Base-by-base conservation (phyloP, 352 stramenopile species). In the Globisporangium sylvaticum region DNA sequence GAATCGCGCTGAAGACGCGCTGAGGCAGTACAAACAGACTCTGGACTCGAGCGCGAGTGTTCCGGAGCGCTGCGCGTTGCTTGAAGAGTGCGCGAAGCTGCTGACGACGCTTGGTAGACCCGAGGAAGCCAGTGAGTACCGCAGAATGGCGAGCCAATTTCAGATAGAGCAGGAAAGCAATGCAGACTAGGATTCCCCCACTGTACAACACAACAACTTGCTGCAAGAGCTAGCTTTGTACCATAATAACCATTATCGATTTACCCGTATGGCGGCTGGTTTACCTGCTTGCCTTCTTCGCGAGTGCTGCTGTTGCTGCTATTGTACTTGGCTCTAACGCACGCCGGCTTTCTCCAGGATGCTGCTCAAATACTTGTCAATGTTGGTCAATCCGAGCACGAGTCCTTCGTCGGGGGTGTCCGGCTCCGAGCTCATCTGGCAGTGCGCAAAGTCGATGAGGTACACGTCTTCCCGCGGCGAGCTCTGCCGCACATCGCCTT, bases 401-500 rank as follows among this genome's bases (percentile, higher is more conserved):
- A 92, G 74, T 20, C 85, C 81, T 50, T 90, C 77, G 57, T 94
- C 85, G 2, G 83, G 72, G 25, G 75, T 75, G 27, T 72, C 73
- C 15, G 91, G 70, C 20, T 59, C 66, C 32, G 75, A 62, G 66
- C 75, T 88, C 73, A 90, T 88, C 66, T 94, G 81, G 62, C 85
- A 87, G 54, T 94, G 84, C 39, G 83, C 85, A 70, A 94, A 91
- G 73, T 94, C 83, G 37, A 94, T 92, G 24, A 94, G 70, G 44
- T 83, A 81, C 42, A 91, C 77, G 64, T 89, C 81, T 29, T 73
- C 73, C 20, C 65, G 73, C 50, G 59, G 48, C 0, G 61, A 37
- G 15, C 56, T 72, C 29, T 68, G 64, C 3, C 64, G 74, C 52
- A 73, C 65, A 48, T 91, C 85, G 29, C 85, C 85, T 68, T 94